A percentile compares a stretch with the other conserved stretches of the same genome.
These are phyloP conservation scores for Colletotrichum viniferum DNA, from an alignment of 2,329 filamentous ascomycete genomes.

Conservation along the genomic window DNA sequence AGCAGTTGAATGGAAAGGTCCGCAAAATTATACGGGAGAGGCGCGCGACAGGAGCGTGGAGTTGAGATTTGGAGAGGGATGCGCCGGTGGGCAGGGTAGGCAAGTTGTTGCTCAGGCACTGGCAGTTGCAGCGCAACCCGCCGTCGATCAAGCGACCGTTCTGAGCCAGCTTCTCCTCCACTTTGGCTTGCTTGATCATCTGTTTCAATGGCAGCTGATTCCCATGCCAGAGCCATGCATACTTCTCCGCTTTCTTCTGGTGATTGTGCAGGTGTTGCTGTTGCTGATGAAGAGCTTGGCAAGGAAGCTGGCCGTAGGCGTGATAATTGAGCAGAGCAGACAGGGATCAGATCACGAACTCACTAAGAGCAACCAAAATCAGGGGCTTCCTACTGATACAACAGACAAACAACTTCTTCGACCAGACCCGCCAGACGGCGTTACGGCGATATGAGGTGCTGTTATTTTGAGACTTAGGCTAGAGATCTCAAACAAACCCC, in stretches of 20 bases:
- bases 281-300: too few relatives aligned
- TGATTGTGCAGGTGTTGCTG: too few relatives aligned
- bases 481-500: too few relatives aligned
- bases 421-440: too few relatives aligned
- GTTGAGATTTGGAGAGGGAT: slow-evolving; percentile 11
- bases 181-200: slow-evolving; percentile 70
- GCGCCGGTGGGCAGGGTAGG: slow-evolving; percentile 2
- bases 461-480: too few relatives aligned
- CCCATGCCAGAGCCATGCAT: slow-evolving; percentile 85
- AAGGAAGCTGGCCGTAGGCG: too few relatives aligned
- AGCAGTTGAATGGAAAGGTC: background rate
- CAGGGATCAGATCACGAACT: too few relatives aligned
- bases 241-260: slow-evolving; percentile 81
- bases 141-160: slow-evolving; percentile 57
- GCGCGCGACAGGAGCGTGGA: background rate
- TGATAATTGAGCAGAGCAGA: too few relatives aligned
- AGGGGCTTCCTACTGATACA: too few relatives aligned
- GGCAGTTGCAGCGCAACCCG: slow-evolving; percentile 38
- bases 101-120: background rate
- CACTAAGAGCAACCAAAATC: too few relatives aligned
- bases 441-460: too few relatives aligned
- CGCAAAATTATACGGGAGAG: slow-evolving; percentile 1
- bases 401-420: too few relatives aligned
- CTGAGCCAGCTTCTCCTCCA: slow-evolving; percentile 57
- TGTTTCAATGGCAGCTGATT: slow-evolving; percentile 88